Conservation (phyloP, 2,329 filamentous ascomycete genomes). For the Phyllachora maydis region DNA sequence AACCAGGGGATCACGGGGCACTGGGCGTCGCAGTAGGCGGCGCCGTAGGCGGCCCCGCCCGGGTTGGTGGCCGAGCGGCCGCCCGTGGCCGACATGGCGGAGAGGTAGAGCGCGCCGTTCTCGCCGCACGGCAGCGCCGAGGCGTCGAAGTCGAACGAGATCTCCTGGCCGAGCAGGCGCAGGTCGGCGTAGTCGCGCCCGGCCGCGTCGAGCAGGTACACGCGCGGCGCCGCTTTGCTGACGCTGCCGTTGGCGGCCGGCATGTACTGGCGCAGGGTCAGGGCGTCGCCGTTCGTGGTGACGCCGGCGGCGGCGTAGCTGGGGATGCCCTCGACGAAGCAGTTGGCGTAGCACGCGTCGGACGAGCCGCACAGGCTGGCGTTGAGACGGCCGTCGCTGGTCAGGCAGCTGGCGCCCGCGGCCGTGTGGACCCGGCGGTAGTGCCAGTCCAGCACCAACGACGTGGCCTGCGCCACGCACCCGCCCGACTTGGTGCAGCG, state of each 20-base stretch:
- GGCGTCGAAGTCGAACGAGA: constrained; percentile 41
- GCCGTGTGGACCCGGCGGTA: constrained; percentile 6
- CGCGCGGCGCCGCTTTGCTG: constrained; percentile 15
- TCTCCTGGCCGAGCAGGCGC: constrained; percentile 33
- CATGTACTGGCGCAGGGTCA: constrained; percentile 10
- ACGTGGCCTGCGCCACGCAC: constrained; percentile 6
- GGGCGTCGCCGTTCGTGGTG: constrained; percentile 6
- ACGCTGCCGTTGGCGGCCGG: constrained; percentile 4
- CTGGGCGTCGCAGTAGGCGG: constrained; percentile 35
- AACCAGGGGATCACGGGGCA: constrained; percentile 17
- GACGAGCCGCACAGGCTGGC: constrained; percentile 16
- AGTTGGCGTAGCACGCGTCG: constrained; percentile 22
- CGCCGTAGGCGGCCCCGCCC: constrained; percentile 30
- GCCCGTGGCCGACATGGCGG: constrained; percentile 38
- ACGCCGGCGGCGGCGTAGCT: constrained; percentile 16
- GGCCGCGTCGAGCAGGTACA: constrained; percentile 30
- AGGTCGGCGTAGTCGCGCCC: constrained; percentile 30
- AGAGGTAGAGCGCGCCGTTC: constrained; percentile 41
- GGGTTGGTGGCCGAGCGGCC: constrained; percentile 25
- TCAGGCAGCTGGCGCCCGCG: constrained; percentile 5
- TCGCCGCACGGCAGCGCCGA: constrained; percentile 39
- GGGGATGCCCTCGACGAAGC: constrained; percentile 22
- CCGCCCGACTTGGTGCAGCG: constrained; percentile 7
- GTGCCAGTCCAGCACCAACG: constrained; percentile 6
- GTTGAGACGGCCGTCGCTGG: constrained; percentile 4